Base-by-base conservation (phyloP, 208 protist genomes). In the Wallacemonas collosoma region DNA sequence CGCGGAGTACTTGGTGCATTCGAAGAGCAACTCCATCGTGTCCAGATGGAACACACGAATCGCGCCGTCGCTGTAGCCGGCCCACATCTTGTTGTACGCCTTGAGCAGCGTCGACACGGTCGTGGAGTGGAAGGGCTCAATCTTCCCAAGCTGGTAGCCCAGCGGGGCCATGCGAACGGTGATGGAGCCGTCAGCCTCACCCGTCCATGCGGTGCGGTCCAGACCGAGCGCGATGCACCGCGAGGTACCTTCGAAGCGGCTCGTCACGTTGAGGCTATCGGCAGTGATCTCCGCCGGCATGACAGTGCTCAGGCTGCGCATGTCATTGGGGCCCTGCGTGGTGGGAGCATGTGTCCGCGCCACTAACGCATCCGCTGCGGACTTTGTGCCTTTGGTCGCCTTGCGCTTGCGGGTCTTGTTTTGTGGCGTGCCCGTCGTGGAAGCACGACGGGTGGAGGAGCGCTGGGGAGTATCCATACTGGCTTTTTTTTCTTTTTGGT, bases 151-250 rank as follows among this genome's bases (percentile, higher is more conserved):
- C 71, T 81, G 73, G 47, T 80, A 54, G 38, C 84, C 84, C 44
- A 68, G 69, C 35, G 86, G 80, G 15, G 77, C 74, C 38, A 80
- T 68, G 50, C 82, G 83, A 14, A 91, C 61, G 5, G 73, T 64
- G 50, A 94, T 81, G 54, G 72, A 75, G 65, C 86, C 86, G 68
- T 90, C 86, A 7, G 69, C 75, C 67, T 90, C 86, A 11, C 82
- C 89, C 11, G 82, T 89, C 89, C 89, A 94, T 38, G 75, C 85
- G 2, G 83, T 87, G 51, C 77, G 55, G 57, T 90, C 64, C 2
- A 75, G 73, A 2, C 79, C 80, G 38, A 89, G 75, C 43, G 84
- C 85, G 17, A 89, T 81, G 71, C 81, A 87, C 68, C 88, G 73
- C 12, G 80, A 81, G 38, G 77, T 78, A n/a, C 84, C 80, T 9